Evolutionary conservation across 2,329 filamentous ascomycete genomes (phyloP), one percentile per base, ranked within the genome.

Genomic region (Dactylellina parvicollis): DNA sequence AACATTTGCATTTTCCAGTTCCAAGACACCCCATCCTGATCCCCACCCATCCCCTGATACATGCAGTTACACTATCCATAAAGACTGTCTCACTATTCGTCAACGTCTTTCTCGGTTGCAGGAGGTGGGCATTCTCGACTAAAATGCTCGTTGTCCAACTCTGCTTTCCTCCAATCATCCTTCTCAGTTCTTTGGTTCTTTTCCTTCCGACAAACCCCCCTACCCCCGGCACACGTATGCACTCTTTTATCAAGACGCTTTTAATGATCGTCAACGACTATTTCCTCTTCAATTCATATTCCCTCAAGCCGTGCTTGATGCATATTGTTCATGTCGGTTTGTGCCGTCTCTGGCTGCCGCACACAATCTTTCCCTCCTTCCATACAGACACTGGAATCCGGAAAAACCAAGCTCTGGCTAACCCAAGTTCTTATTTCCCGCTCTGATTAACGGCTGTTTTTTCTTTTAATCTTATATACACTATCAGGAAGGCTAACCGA

Each of bases 81-180:
- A 7, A 30, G 36, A 8, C 12, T 42, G 64, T 46, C 64, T 55
- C 44, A 44, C 18, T 36, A 69, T 69, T 69, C 64, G 64, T 40
- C 55, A 42, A 38, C 36, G 32, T 18, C 22, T 10, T 9, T 50
- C 49, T 59, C 46, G 64, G 18, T 14, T 60, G 47, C 28, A 54
- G 64, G 49, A 38, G 54, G 64, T 69, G 64, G 64, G 64, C 60
- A 52, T 30, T 67, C 5, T 9, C 7, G 4, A 9, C 30, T 44
- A 46, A 26, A 32, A 8, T 55, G 3, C 38, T 18, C 10, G 18
- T 32, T 34, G n/a, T 49, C 16, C 54, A 28, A 14, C 57, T 30
- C 60, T 56, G 16, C 10, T 52, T 16, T 22, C 47, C 30, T 52
- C 50, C 55, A 34, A 38, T 67, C 52, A 49, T 50, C 24, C 18